These are phyloP conservation scores for Saccharomycopsis fibuligera DNA, from an alignment of 805 yeast species.

Conservation along the genomic window DNA sequence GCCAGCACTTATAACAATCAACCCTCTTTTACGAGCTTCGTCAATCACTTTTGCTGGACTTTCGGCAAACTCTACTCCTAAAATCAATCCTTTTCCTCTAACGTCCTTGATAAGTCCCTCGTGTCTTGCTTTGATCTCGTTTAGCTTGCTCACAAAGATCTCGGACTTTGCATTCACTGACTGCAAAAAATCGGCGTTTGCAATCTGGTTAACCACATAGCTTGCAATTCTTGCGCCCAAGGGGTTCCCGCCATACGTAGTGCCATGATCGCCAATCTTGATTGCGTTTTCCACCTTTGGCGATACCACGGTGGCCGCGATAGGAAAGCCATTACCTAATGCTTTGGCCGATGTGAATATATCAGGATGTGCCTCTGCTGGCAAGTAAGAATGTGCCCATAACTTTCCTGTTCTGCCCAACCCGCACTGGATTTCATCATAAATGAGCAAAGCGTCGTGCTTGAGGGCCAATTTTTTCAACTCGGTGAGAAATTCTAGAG, in stretches of 20 bases:
- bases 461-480: constrained; percentile 62
- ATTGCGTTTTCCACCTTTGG: constrained; percentile 68
- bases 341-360: constrained; percentile 94
- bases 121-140: constrained; percentile 44
- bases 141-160: constrained; percentile 45
- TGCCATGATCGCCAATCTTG: constrained; percentile 93
- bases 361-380: constrained; percentile 86
- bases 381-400: constrained; percentile 84
- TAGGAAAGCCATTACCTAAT: constrained; percentile 92
- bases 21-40: constrained; percentile 70
- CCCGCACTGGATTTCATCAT: constrained; percentile 97
- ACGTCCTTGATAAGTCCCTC: constrained; percentile 59
- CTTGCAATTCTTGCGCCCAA: constrained; percentile 77
- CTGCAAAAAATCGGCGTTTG: constrained; percentile 51
- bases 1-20: constrained; percentile 87
- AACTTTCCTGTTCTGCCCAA: constrained; percentile 85
- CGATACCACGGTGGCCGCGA: constrained; percentile 87
- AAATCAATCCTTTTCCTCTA: constrained; percentile 83
- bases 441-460: constrained; percentile 70
- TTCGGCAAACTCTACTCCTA: constrained; percentile 72
- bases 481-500: constrained; percentile 54
- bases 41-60: constrained; percentile 59
- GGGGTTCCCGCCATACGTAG: constrained; percentile 97
- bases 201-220: constrained; percentile 65
- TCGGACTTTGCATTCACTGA: constrained; percentile 57